These are phyloP conservation scores for Lepidium campestre DNA, from an alignment of 441 rosid genomes.

Conservation along the genomic window DNA sequence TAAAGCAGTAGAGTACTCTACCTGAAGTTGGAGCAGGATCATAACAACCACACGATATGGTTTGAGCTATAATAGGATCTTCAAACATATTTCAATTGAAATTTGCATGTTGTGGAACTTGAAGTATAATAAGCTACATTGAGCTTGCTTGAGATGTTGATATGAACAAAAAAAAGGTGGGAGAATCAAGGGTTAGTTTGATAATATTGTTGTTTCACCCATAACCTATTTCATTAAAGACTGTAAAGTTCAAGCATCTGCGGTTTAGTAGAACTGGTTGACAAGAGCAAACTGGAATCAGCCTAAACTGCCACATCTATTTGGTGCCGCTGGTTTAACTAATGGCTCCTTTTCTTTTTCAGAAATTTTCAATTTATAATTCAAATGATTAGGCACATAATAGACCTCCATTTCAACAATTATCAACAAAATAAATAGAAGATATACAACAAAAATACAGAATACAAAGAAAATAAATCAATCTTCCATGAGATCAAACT, in stretches of 20 bases:
- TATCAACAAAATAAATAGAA: neutral
- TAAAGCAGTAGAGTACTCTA: neutral
- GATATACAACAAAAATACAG: constrained; percentile 19
- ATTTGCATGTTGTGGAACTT: neutral
- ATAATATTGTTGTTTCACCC: neutral
- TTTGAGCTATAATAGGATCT: neutral
- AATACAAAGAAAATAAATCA: neutral
- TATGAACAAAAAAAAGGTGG: neutral
- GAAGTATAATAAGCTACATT: neutral
- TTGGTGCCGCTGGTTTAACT: neutral
- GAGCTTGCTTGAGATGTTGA: constrained; percentile 5
- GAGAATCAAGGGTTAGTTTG: neutral
- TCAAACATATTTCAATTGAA: neutral
- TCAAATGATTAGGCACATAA: neutral
- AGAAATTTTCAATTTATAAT: neutral
- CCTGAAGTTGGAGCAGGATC: constrained; percentile 6
- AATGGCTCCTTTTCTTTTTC: neutral
- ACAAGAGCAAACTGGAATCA: neutral
- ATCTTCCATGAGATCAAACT: neutral
- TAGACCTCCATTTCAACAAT: constrained; percentile 3
- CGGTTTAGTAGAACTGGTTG: neutral
- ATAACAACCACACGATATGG: neutral
- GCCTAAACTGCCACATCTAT: neutral
- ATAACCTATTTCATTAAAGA: neutral
- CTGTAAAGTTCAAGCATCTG: neutral